Evolutionary conservation across 176 grass and related monocot species (phyloP), one percentile per base, ranked within the genome.

Genomic region (Phoenix roebelenii): DNA sequence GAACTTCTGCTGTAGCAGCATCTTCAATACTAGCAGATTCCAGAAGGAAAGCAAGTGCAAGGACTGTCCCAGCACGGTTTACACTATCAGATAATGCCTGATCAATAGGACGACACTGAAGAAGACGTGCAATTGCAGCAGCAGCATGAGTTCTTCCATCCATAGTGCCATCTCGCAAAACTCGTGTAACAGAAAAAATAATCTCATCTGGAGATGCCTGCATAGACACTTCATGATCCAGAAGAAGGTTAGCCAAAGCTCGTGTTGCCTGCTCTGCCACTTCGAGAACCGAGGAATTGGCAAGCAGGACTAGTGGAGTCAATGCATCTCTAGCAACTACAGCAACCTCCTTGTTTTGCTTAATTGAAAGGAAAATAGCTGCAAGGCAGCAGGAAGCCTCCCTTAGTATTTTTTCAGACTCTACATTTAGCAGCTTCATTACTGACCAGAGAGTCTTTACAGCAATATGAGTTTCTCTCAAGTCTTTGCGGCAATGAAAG

Each of bases 61-160:
- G 85, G 63, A 97, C 81, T 54, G 81, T 78, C 30, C 87, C 87
- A 71, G 87, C 83, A 48, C 76, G 78, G 64, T 92, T 97, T 52
- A 97, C 72, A 79, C 63, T 88, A 71, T 91, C 93, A 78, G 81
- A 85, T 64, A 97, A 52, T 5, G 60, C 22, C 52, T 88, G 87
- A 52, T 80, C 85, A 69, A 97, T 68, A 39, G 66, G 61, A 20
- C 63, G 81, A 60, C 71, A 80, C 66, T 80, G 87, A 68, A 97
- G 71, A 76, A 97, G 84, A 28, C 78, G 93, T 71, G 93, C 78
- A 80, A 91, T 88, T 72, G 87, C 87, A 61, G 87, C 75, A 66
- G 93, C 84, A 72, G 73, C 87, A 97, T 92, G 84, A 74, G 72
- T 97, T 85, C 76, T 91, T 74, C 93, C 93, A 75, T 97, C 93